Base-by-base conservation (phyloP, 768 basidiomycete species). In the Pleurotus sapidus region DNA sequence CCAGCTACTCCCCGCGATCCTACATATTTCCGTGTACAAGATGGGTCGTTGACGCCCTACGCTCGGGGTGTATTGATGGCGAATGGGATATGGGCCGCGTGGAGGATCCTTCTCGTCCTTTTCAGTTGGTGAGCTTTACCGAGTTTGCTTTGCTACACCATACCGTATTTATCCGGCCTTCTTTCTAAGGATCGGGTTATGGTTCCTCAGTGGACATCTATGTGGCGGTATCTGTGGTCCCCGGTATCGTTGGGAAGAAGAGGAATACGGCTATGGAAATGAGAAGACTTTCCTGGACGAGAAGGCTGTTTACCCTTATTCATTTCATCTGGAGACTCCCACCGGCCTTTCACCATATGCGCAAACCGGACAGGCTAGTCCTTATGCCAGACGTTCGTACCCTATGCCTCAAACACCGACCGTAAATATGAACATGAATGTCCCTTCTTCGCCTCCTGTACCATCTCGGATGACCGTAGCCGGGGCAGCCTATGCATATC, bases 161-260 rank as follows among this genome's bases (percentile, higher is more conserved):
- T 25, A 6, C 38, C 43, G 17, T 30, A 45, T 49, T 53, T 15
- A 61, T 49, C 56, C 51, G 27, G 23, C 37, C 25, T 9, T 51
- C 2, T 58, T 18, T 40, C 9, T 6, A 14, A 91, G 90, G 83
- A 68, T 90, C 49, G 88, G 87, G 47, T 78, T 95, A 15, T 94
- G 91, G 91, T 65, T 88, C 53, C 72, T 90, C 62, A 90, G 88
- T 47, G 89, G 86, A 45, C 81, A 90, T 57, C 83, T 83, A 57
- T 89, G 88, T 47, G 91, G 84, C 49, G 91, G 92, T n/a, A 67
- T 93, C 14, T 91, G 90, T 68, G 92, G 92, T 45, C 92, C 92
- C 8, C 84, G 89, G 12, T 84, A 86, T 64, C 79, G 87, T 60
- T 92, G 90, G 92, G 91, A 93, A 66, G 92, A 93, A 72, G 83